These are phyloP conservation scores for Penicillium janthinellum DNA, from an alignment of 2,329 filamentous ascomycete genomes.

Conservation along the genomic window DNA sequence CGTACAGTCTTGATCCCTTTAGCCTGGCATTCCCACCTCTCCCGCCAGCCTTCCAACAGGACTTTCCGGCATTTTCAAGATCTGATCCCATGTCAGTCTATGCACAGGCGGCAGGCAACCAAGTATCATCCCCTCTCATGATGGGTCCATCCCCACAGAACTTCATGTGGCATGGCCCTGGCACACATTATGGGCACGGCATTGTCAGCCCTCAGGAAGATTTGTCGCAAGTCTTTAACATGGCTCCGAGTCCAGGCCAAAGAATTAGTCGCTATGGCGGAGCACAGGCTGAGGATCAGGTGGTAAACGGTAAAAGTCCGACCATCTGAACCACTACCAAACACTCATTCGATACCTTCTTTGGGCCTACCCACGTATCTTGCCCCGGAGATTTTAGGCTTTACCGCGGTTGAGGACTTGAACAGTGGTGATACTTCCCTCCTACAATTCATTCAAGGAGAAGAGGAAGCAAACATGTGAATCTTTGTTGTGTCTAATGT, in stretches of 20 bases:
- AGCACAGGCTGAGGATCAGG: background rate
- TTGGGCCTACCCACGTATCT: background rate
- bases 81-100: background rate
- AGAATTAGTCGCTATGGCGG: slow-evolving; percentile 15
- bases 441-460: background rate
- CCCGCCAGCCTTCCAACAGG: background rate
- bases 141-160: background rate
- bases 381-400: no score
- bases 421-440: background rate
- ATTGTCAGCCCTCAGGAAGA: slow-evolving; percentile 1
- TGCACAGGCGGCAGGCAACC: background rate
- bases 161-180: background rate
- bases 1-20: background rate
- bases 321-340: background rate
- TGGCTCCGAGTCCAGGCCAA: slow-evolving; percentile 8
- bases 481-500: background rate
- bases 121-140: background rate
- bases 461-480: background rate
- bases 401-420: background rate
- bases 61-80: background rate
- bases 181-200: background rate
- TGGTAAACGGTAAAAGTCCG: background rate
- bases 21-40: background rate
- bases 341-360: background rate
- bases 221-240: background rate